Evolutionary conservation across 176 grass and related monocot genomes (phyloP).

Genomic region (Secale cereale): DNA sequence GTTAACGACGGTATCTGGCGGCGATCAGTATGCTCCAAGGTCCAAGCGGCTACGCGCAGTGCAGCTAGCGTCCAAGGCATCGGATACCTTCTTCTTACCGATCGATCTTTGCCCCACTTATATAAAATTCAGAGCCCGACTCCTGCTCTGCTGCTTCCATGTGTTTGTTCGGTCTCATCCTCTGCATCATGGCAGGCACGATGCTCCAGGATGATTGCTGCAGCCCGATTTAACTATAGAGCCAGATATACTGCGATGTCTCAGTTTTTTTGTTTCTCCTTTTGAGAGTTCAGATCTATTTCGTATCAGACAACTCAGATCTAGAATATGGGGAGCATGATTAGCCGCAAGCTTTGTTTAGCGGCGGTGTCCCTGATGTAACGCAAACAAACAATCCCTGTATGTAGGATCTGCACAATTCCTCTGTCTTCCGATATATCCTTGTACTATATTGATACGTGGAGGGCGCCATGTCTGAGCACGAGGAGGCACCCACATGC

Average conservation of each 20-base stretch:
- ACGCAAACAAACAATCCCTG: slow-evolving; percentile 2
- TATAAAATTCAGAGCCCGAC: slow-evolving; percentile 11
- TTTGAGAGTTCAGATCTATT: neutral
- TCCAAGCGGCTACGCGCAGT: too few species aligned
- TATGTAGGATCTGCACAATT: neutral
- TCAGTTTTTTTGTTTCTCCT: neutral
- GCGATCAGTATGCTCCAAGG: too few species aligned
- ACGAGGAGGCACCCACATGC: slow-evolving; percentile 36
- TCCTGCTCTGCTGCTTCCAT: slow-evolving; percentile 10
- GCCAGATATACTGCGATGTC: neutral
- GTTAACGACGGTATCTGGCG: neutral
- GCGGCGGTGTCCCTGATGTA: neutral
- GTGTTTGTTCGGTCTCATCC: neutral
- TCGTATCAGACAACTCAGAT: neutral
- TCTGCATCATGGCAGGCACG: neutral
- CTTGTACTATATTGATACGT: neutral
- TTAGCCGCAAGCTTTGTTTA: slow-evolving; percentile 7
- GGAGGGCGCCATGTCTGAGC: neutral
- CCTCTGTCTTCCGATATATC: neutral
- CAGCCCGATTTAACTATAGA: neutral
- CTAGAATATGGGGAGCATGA: slow-evolving; percentile 24
- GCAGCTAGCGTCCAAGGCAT: too few species aligned
- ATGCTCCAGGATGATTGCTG: neutral
- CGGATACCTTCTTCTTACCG: too few species aligned
- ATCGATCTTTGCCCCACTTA: neutral